Conservation (phyloP, 2,329 filamentous ascomycete species). For the Cladophialophora psammophila region DNA sequence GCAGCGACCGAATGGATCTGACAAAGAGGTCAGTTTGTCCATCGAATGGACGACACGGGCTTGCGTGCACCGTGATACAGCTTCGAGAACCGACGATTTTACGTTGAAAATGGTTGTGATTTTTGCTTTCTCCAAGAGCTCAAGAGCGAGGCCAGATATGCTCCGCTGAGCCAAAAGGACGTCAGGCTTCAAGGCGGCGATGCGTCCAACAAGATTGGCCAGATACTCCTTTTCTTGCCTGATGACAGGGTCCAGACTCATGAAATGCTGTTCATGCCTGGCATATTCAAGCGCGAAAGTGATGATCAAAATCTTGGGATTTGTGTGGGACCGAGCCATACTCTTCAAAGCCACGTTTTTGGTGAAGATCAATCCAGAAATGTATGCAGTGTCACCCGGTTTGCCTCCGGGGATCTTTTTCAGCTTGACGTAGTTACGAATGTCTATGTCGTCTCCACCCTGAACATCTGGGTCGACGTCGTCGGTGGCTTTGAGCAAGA, state of each 20-base stretch:
- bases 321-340: conserved; percentile 85
- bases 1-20: conserved; percentile 78
- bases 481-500: conserved; percentile 87
- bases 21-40: conserved; percentile 83
- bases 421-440: conserved; percentile 94
- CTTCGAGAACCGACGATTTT: conserved; percentile 93
- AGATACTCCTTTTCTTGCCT: conserved; percentile 95
- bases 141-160: conserved; percentile 87
- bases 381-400: conserved; percentile 91
- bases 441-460: conserved; percentile 92
- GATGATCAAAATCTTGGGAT: conserved; percentile 88
- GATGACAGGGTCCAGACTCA: conserved; percentile 97
- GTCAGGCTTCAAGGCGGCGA: conserved; percentile 82
- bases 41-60: conserved; percentile 93
- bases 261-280: conserved; percentile 90
- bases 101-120: conserved; percentile 97
- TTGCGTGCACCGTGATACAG: conserved; percentile 89
- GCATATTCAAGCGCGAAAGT: conserved; percentile 97
- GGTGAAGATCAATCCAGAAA: conserved; percentile 95
- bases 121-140: conserved; percentile 84
- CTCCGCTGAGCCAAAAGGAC: conserved; percentile 91
- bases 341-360: conserved; percentile 96
- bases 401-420: conserved; percentile 94
- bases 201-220: conserved; percentile 87
- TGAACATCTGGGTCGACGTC: conserved; percentile 94